Conservation (phyloP, 345 rosid genomes). For the Bruguiera sexangula region DNA sequence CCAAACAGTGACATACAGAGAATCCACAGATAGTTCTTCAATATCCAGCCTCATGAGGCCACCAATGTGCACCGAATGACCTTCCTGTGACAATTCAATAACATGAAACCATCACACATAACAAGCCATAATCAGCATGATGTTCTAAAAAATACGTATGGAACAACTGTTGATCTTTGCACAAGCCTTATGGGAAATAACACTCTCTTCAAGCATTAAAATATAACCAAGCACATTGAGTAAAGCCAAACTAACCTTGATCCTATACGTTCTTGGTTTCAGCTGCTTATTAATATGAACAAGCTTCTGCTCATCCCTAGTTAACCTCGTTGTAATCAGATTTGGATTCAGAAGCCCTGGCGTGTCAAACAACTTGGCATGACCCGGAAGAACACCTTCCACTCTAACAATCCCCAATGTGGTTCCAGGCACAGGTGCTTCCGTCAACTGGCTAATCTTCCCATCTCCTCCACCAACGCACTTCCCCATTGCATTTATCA, state of each 20-base stretch:
- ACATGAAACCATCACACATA: slow-evolving; percentile 9
- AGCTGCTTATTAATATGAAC: slow-evolving; percentile 71
- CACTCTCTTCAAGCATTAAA: not conserved
- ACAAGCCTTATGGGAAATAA: not conserved
- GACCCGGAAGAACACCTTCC: slow-evolving; percentile 76
- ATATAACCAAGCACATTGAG: not conserved
- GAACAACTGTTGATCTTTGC: not conserved
- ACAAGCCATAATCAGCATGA: not conserved
- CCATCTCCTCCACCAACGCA: slow-evolving; percentile 29
- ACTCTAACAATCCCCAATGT: slow-evolving; percentile 77
- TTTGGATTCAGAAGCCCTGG: slow-evolving; percentile 83
- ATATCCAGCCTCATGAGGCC: slow-evolving; percentile 87
- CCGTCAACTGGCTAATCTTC: slow-evolving; percentile 64
- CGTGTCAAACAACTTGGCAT: slow-evolving; percentile 83
- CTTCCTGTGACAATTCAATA: slow-evolving; percentile 51
- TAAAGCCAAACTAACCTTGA: slow-evolving; percentile 58
- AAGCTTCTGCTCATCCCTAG: slow-evolving; percentile 88
- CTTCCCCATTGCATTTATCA: slow-evolving; percentile 75
- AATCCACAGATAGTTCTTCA: slow-evolving; percentile 65
- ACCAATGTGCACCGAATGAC: slow-evolving; percentile 74
- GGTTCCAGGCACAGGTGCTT: slow-evolving; percentile 92
- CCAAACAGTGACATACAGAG: slow-evolving; percentile 86
- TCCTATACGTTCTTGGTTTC: slow-evolving; percentile 88
- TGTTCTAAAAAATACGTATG: not conserved
- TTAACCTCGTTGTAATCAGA: slow-evolving; percentile 81